Evolutionary conservation across 73 alveolate genomes (phyloP).

Genomic region (Blepharisma japonicum): DNA sequence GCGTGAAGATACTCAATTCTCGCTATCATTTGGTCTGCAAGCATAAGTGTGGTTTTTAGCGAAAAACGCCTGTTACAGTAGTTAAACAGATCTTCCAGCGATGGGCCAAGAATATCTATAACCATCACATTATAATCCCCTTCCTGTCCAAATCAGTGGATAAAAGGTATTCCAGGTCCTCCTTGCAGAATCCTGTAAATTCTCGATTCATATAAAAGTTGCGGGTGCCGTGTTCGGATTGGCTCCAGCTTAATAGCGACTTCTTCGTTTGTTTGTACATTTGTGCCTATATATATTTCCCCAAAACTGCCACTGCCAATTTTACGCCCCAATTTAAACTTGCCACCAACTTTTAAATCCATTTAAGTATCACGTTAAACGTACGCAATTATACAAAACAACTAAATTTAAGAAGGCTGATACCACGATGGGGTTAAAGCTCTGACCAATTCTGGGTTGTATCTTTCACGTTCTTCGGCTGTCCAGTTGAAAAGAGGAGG

Average conservation of each 20-base stretch:
- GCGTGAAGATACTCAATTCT: constrained; percentile 75
- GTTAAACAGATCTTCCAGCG: constrained; percentile 76
- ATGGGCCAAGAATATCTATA: constrained; percentile 82
- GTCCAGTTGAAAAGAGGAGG: constrained; percentile 46
- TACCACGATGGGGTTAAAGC: constrained; percentile 8
- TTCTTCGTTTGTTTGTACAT: constrained; percentile 65
- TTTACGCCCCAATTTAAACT: constrained; percentile 59
- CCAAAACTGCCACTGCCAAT: constrained; percentile 94
- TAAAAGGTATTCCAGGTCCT: constrained; percentile 71
- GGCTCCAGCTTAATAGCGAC: constrained; percentile 78
- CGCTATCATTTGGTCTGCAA: constrained; percentile 80
- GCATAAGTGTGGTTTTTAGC: constrained; percentile 69
- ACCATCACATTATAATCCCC: constrained; percentile 80
- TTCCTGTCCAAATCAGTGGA: constrained; percentile 60
- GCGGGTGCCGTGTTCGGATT: constrained; percentile 80
- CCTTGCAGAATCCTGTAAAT: constrained; percentile 68
- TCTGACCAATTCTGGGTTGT: constrained; percentile 5
- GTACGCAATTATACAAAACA: too few species aligned
- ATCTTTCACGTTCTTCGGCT: too few species aligned
- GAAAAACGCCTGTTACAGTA: constrained; percentile 68
- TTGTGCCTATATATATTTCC: constrained; percentile 69
- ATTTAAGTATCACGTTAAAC: background rate
- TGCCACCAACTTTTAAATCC: constrained; percentile 49
- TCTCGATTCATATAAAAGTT: constrained; percentile 87
- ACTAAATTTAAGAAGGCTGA: too few species aligned